A percentile compares a stretch with the other conserved stretches of the same genome.
These are phyloP conservation scores for Phialophora verrucosa DNA, from an alignment of 2,329 filamentous ascomycete species.

Conservation along the genomic window DNA sequence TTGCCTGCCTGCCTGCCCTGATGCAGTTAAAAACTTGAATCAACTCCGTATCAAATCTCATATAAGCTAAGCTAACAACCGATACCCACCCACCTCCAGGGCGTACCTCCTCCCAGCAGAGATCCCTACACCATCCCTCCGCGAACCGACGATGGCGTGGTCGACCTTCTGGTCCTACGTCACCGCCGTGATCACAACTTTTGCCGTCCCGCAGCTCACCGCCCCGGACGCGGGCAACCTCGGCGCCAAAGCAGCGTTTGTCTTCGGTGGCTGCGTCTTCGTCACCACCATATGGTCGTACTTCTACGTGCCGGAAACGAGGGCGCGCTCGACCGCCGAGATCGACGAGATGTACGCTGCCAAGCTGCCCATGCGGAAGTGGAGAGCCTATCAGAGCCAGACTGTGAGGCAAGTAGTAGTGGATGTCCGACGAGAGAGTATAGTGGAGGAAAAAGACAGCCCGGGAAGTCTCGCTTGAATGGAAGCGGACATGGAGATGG, in stretches of 20 bases:
- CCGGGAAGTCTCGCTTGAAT: neutral
- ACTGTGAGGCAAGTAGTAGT: neutral
- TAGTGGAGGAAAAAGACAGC: neutral
- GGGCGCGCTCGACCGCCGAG: conserved; percentile 41
- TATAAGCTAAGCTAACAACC: neutral
- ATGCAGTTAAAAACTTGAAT: neutral
- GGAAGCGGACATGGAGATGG: too few relatives aligned
- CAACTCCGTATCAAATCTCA: neutral
- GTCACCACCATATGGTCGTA: conserved; percentile 36
- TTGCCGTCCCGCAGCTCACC: conserved; percentile 48
- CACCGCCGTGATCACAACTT: conserved; percentile 47
- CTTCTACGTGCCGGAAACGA: conserved; percentile 40
- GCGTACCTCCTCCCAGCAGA: conserved; percentile 46
- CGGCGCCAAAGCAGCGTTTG: conserved; percentile 41
- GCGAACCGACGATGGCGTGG: conserved; percentile 53
- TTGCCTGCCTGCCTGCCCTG: neutral
- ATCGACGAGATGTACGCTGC: conserved; percentile 45
- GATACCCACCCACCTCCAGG: conserved; percentile 31
- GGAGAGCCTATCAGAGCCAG: conserved; percentile 35
- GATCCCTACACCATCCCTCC: conserved; percentile 49
- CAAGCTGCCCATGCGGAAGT: conserved; percentile 35
- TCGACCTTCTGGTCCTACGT: conserved; percentile 48
- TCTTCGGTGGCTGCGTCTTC: conserved; percentile 40
- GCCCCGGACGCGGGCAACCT: conserved; percentile 37
- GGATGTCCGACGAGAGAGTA: neutral